These are phyloP conservation scores for Diospyros lotus DNA, from an alignment of 148 eudicot species.

Conservation along the genomic window DNA sequence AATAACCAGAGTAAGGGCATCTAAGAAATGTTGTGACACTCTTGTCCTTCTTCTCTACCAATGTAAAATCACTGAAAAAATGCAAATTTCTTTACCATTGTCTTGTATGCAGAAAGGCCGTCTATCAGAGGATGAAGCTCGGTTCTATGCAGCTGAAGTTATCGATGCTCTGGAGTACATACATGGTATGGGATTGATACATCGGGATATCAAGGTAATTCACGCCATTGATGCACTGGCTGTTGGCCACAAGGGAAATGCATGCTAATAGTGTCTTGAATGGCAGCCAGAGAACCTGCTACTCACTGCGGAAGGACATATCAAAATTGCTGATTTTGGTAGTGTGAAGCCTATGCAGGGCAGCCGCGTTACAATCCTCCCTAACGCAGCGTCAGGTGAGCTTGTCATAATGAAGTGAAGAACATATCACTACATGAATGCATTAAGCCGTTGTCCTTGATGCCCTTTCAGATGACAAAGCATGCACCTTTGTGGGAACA, in stretches of 20 bases:
- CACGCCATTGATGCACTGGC: neutral
- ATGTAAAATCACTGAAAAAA: no score
- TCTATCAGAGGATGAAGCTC: conserved; percentile 87
- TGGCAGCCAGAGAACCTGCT: conserved; percentile 97
- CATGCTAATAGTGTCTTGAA: conserved; percentile 23
- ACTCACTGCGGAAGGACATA: conserved; percentile 91
- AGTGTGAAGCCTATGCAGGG: conserved; percentile 99
- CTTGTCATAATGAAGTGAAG: neutral
- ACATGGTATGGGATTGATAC: conserved; percentile 90
- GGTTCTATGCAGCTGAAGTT: conserved; percentile 95
- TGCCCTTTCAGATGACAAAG: conserved; percentile 73
- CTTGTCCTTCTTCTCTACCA: no score
- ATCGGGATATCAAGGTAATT: conserved; percentile 94
- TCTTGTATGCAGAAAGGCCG: conserved; percentile 80
- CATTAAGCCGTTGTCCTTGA: conserved; percentile 13
- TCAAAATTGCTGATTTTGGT: conserved; percentile 96
- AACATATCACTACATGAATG: neutral
- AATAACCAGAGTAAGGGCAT: conserved; percentile 81
- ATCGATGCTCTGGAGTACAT: conserved; percentile 96
- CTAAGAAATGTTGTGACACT: neutral
- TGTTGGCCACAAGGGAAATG: conserved; percentile 9
- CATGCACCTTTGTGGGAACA: conserved; percentile 98
- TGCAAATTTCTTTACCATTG: no score
- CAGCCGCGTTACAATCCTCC: conserved; percentile 89
- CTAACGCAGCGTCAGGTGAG: conserved; percentile 93